Conservation (phyloP, 306 rosid genomes). For the Trifolium dubium region DNA sequence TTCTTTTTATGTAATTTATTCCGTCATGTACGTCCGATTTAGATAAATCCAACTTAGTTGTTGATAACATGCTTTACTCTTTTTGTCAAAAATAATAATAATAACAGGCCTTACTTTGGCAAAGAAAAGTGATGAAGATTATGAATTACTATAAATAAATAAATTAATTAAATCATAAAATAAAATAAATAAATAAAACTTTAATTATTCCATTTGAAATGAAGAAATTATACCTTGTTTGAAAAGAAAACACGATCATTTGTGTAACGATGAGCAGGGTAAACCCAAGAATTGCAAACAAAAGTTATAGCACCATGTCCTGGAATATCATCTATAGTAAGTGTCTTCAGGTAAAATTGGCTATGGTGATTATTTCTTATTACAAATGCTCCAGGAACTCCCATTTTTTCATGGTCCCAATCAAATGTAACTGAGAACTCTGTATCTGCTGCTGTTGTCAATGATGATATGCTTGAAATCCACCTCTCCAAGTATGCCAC, state of each 20-base stretch:
- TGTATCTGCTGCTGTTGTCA: slow-evolving; percentile 51
- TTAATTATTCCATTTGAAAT: neutral
- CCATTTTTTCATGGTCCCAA: slow-evolving; percentile 72
- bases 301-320: slow-evolving; percentile 66
- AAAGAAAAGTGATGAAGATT: neutral
- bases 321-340: slow-evolving; percentile 70
- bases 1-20: too few species aligned
- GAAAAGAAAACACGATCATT: slow-evolving; percentile 76
- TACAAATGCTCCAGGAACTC: slow-evolving; percentile 77
- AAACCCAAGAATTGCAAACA: slow-evolving; percentile 94
- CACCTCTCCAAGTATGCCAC: slow-evolving; percentile 69
- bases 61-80: neutral
- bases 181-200: neutral
- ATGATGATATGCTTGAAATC: slow-evolving; percentile 55
- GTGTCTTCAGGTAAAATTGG: slow-evolving; percentile 73
- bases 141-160: neutral
- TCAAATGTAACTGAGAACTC: slow-evolving; percentile 57
- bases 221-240: slow-evolving; percentile 53
- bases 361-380: slow-evolving; percentile 70
- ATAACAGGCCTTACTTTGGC: neutral
- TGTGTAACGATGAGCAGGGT: slow-evolving; percentile 75
- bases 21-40: too few species aligned
- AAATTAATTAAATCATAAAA: neutral
- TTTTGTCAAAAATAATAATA: too few species aligned
- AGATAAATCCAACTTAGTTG: neutral